Evolutionary conservation across 169 alveolate species (phyloP).

Genomic region (Plasmodium fragile): DNA sequence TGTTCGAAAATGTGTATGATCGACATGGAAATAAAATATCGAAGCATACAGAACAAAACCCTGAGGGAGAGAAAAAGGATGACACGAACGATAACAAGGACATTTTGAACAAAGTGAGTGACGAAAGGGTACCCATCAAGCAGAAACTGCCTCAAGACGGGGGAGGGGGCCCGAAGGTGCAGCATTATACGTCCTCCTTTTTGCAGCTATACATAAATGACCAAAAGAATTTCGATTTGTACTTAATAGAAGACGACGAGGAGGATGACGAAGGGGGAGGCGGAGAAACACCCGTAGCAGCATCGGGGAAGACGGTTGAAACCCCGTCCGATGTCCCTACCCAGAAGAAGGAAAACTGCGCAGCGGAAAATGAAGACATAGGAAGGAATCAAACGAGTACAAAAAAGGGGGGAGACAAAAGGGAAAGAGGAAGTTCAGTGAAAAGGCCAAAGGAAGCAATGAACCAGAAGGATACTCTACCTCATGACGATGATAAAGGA

Average conservation of each 20-base stretch:
- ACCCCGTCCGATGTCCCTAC: not conserved
- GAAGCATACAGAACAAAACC: not conserved
- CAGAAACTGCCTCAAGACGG: not conserved
- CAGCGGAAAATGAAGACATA: not conserved
- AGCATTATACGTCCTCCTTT: constrained; percentile 25
- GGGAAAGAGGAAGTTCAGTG: not conserved
- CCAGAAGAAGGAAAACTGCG: not conserved
- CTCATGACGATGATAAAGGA: not conserved
- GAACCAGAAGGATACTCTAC: not conserved
- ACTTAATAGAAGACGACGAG: constrained; percentile 49
- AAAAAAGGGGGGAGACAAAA: not conserved
- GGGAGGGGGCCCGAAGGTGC: constrained; percentile 16
- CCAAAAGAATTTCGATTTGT: constrained; percentile 30
- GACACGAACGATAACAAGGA: not conserved
- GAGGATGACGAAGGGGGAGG: not conserved
- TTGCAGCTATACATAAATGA: constrained; percentile 28
- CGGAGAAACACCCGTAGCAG: not conserved
- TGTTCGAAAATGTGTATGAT: constrained; percentile 69
- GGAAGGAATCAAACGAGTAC: not conserved
- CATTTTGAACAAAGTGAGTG: not conserved
- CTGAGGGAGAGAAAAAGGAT: not conserved
- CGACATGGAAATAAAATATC: constrained; percentile 19
- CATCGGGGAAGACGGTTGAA: not conserved
- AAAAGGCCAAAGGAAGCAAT: not conserved
- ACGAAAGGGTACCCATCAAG: constrained; percentile 20